Evolutionary conservation across 306 rosid genomes (phyloP).

Genomic region (Bauhinia variegata): DNA sequence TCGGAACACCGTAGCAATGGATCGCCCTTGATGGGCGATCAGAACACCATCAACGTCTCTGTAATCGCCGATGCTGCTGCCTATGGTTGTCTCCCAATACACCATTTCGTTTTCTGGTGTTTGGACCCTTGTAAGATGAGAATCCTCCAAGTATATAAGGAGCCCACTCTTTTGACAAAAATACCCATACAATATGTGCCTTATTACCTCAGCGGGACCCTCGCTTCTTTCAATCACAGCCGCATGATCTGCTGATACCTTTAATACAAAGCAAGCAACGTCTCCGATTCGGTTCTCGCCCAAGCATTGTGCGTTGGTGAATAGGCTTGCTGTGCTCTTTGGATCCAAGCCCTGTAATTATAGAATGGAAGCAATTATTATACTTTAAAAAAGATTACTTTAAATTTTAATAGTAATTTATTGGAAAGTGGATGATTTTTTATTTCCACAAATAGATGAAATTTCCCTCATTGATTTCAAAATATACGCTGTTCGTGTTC

Average conservation of each 20-base stretch:
- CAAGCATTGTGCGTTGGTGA: constrained; percentile 82
- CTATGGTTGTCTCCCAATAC: constrained; percentile 98
- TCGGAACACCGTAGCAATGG: constrained; percentile 83
- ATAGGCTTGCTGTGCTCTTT: constrained; percentile 82
- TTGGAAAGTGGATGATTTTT: no score
- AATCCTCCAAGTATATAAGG: constrained; percentile 86
- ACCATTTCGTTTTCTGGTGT: constrained; percentile 61
- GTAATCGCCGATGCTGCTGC: constrained; percentile 85
- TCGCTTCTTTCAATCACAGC: constrained; percentile 84
- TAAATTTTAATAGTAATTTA: no score
- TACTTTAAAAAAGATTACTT: no score
- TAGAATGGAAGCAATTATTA: no score
- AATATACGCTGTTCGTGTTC: no score
- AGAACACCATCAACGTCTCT: constrained; percentile 76
- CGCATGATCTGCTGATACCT: constrained; percentile 76
- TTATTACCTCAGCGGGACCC: constrained; percentile 87
- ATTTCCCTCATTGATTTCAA: no score
- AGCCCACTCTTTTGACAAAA: constrained; percentile 96
- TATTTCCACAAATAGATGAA: no score
- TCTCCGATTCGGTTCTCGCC: constrained; percentile 85
- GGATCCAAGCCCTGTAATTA: constrained; percentile 82
- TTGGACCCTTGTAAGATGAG: constrained; percentile 84
- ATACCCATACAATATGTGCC: constrained; percentile 87
- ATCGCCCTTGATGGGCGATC: constrained; percentile 89
- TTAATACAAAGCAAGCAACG: constrained; percentile 81